Conservation (phyloP, 2,329 filamentous ascomycete species). For the Stemphylium lycopersici region DNA sequence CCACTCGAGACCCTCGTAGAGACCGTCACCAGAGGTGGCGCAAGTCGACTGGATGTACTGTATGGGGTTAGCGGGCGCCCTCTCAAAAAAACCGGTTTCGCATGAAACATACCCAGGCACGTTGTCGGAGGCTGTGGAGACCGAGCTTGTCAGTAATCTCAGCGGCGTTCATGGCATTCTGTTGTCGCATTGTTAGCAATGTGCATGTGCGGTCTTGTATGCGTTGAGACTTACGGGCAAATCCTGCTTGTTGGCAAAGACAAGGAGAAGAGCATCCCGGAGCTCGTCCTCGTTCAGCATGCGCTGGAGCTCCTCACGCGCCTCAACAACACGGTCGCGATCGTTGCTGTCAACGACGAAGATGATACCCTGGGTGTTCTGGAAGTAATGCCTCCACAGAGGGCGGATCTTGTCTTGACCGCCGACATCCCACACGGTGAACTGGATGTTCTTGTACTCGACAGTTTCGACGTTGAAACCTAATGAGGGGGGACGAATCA, state of each 20-base stretch:
- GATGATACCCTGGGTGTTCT: conserved; percentile 95
- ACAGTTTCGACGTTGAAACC: conserved; percentile 99
- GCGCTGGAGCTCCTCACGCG: conserved; percentile 88
- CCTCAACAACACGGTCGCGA: conserved; percentile 88
- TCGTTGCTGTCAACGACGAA: conserved; percentile 98
- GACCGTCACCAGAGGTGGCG: conserved; percentile 97
- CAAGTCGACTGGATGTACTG: conserved; percentile 99
- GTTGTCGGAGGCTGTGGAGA: conserved; percentile 97
- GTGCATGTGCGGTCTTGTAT: neutral
- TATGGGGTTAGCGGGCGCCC: conserved; percentile 28
- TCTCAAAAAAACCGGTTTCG: neutral
- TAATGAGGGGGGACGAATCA: conserved; percentile 35
- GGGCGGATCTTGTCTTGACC: conserved; percentile 99
- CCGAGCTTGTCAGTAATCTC: conserved; percentile 99
- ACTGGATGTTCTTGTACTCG: conserved; percentile 99
- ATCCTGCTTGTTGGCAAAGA: conserved; percentile 99
- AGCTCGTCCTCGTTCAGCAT: conserved; percentile 99
- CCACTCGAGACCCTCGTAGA: conserved; percentile 92
- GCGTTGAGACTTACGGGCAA: conserved; percentile 67
- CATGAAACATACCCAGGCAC: conserved; percentile 84
- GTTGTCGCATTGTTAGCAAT: conserved; percentile 25
- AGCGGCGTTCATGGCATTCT: conserved; percentile 99
- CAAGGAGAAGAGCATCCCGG: conserved; percentile 90
- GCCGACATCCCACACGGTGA: conserved; percentile 99
- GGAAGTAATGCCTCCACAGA: conserved; percentile 96